Base-by-base conservation (phyloP, 177 flowering plant species). In the Vitis hybrid region DNA sequence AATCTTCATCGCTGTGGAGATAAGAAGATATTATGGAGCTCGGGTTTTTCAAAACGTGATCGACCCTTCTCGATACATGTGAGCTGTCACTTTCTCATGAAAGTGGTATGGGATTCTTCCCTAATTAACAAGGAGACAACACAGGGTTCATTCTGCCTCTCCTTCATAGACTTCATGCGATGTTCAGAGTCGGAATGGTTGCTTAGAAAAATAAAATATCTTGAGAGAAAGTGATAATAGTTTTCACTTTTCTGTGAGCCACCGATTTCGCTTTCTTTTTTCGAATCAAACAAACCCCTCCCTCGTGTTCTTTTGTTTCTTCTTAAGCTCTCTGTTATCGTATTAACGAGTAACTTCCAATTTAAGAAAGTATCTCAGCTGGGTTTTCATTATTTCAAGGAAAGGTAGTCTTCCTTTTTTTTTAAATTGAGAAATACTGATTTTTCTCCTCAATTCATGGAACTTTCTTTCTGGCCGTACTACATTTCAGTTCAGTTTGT, bases 301-400 rank as follows among this genome's bases (percentile, higher is more conserved):
- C 61, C 50, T 8, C 61, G 16, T 54, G 55, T 77, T 65, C 8
- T 16, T 59, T 56, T 52, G 56, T 59, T 66, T 51, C 57, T 69
- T 59, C 73, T 52, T 34, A 60, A 13, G 59, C 34, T 7, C 16
- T 50, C 57, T 2, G 14, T 26, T 3, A 69, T 45, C 31, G 39
- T 26, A 9, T 58, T 16, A 1, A 50, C 5, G 11, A 26, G 1
- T 65, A 22, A n/a, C 74, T 71, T 59, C 19, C 12, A 12, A n/a
- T 59, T 65, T n/a, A 29, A 65, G 64, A 18, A 51, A 71, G 51
- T 69, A 64, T 65, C 56, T 1, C 12, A 16, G 9, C 4, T 50
- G 61, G 26, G 18, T 52, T 7, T 48, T 31, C 16, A 34, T 67
- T 10, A 13, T 31, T 67, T 55, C 61, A 3, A 9, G 26, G 60